phyloP scores from a whole-genome alignment of 2,329 filamentous ascomycete genomes.

The Akanthomyces lecanii region DNA sequence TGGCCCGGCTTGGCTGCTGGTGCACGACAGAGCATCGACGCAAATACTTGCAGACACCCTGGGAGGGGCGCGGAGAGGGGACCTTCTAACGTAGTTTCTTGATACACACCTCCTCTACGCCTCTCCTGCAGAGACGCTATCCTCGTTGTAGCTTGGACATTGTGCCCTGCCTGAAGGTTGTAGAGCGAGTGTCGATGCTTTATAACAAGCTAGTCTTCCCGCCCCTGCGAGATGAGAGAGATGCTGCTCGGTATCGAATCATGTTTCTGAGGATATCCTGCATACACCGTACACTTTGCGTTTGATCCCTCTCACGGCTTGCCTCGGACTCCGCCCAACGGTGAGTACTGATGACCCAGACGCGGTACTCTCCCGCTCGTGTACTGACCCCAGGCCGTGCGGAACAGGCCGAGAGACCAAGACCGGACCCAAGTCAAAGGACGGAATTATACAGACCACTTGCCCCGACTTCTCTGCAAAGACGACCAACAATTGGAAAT shows the following conservation, averaged over 20 bases:
- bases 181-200: neutral
- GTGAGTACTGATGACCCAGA: neutral
- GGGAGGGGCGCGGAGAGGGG: neutral
- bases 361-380: neutral
- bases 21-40: neutral
- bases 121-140: neutral
- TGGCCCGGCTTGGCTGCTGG: neutral
- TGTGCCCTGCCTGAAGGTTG: neutral
- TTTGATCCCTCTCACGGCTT: neutral
- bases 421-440: neutral
- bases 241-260: neutral
- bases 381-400: neutral
- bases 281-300: neutral
- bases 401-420: slow-evolving; percentile 8
- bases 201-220: slow-evolving; percentile 4
- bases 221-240: neutral
- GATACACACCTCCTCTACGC: neutral
- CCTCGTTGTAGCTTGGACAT: neutral
- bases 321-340: neutral
- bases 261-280: neutral
- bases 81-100: neutral
- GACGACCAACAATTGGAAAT: neutral
- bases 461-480: too few species aligned
- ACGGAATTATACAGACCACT: neutral
- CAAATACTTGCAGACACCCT: neutral